Conservation (phyloP, 441 rosid genomes). For the Euphorbia schlechtendalii region DNA sequence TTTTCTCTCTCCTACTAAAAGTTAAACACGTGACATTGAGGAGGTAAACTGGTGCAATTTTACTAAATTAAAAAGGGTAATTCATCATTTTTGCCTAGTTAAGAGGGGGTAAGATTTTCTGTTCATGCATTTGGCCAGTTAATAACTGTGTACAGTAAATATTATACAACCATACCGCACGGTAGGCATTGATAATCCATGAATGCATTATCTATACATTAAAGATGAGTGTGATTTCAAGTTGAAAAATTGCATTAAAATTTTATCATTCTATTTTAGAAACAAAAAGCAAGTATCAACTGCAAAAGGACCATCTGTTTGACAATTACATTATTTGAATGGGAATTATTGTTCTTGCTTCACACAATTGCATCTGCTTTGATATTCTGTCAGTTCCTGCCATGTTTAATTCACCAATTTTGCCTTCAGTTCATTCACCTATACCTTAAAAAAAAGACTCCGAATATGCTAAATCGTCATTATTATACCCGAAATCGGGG, state of each 20-base stretch:
- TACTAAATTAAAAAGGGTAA: no score
- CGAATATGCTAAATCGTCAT: background rate
- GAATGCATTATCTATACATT: slow-evolving; percentile 19
- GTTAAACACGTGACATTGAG: no score
- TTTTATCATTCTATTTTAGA: slow-evolving; percentile 7
- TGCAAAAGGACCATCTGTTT: slow-evolving; percentile 10
- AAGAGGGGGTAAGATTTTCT: no score
- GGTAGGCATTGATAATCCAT: slow-evolving; percentile 11
- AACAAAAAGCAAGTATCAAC: background rate
- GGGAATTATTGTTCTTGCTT: slow-evolving; percentile 32
- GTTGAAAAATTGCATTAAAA: slow-evolving; percentile 14
- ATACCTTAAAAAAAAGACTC: background rate
- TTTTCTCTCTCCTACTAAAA: no score
- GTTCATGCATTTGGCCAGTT: no score
- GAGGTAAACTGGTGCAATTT: no score
- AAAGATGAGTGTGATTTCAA: slow-evolving; percentile 11
- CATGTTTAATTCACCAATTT: slow-evolving; percentile 4
- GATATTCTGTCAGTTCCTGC: slow-evolving; percentile 73
- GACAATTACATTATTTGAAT: slow-evolving; percentile 14
- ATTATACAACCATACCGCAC: slow-evolving; percentile 21
- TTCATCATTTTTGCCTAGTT: no score
- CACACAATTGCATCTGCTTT: slow-evolving; percentile 56
- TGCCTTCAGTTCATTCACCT: background rate
- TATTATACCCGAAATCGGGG: no score
- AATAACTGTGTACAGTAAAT: slow-evolving; percentile 17